These are phyloP conservation scores for Diaporthe aspalathi DNA, from an alignment of 2,329 filamentous ascomycete genomes.

Conservation along the genomic window DNA sequence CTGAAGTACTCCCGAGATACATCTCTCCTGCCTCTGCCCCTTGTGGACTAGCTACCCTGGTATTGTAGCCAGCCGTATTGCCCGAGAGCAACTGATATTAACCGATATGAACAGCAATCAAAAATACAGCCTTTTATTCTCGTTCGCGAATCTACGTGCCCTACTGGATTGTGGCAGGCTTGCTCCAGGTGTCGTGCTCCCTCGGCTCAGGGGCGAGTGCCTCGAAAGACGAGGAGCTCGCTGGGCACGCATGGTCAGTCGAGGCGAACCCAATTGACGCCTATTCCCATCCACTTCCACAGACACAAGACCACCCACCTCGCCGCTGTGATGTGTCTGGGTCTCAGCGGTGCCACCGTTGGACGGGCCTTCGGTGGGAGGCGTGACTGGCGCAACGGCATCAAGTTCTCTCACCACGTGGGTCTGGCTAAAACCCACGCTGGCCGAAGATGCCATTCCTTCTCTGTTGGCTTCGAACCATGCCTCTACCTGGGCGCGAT, in stretches of 20 bases:
- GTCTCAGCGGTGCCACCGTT: neutral
- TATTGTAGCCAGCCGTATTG: too few relatives aligned
- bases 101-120: neutral
- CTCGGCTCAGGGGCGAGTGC: slow-evolving; percentile 1
- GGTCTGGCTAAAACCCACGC: neutral
- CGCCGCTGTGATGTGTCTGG: neutral
- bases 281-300: neutral
- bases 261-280: neutral
- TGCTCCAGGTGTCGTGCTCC: neutral
- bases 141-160: slow-evolving; percentile 27
- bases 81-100: too few relatives aligned
- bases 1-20: too few relatives aligned
- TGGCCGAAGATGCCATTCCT: neutral
- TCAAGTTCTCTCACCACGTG: slow-evolving; percentile 2
- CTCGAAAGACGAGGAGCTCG: neutral
- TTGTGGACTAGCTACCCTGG: too few relatives aligned
- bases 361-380: neutral
- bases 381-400: neutral
- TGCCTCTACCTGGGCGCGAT: slow-evolving; percentile 9
- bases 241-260: neutral
- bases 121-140: slow-evolving; percentile 33
- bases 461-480: slow-evolving; percentile 34
- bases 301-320: neutral
- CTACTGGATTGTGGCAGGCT: neutral
- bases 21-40: too few relatives aligned